Base-by-base conservation (phyloP, 495 filamentous ascomycete genomes). In the Saxophila tyrrhenica region DNA sequence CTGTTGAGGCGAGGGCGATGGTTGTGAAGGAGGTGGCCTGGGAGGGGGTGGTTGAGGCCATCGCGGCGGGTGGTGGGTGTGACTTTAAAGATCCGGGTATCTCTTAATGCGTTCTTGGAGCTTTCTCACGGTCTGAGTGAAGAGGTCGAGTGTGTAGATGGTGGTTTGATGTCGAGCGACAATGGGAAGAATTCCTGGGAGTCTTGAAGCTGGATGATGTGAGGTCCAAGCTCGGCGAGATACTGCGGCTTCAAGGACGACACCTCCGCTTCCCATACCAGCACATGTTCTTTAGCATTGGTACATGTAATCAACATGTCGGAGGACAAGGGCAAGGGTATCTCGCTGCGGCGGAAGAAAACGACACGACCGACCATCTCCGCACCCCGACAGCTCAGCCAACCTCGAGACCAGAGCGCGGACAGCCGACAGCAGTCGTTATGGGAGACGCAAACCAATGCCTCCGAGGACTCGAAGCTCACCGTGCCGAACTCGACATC, bases 341-440 rank as follows among this genome's bases (percentile, higher is more conserved):
- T 95, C 62, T 96, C 91, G 44, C 82, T 98, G 54, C 82, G 92
- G 52, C 94, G 84, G 64, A 94, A 92, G 74, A 78, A 87, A 62
- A 85, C 88, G 51, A 78, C 77, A 16, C 79, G 82, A 9, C 83
- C 85, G 47, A 77, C 83, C 57, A 89, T 94, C 68, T 89, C 86
- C 69, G 84, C 84, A n/a, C 85, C 88, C 5, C 79, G 83, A 58
- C 85, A 88, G 67, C 89, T 94, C 82, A 22, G 79, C 72, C 41
- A 83, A 78, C 45, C 57, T 25, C 59, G 59, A 20, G 59, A 77
- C 83, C 57, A 62, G 68, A 42, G 75, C 32, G 67, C 60, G 3
- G 64, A 70, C 1, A 61, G 64, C 8, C 68, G 67, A 39, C 67
- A 59, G n/a, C 57, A 70, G 5, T 54, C 55, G 20, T 1, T 50